These are phyloP conservation scores for Cercospora zeae-maydis DNA, from an alignment of 2,329 filamentous ascomycete species.

Conservation along the genomic window DNA sequence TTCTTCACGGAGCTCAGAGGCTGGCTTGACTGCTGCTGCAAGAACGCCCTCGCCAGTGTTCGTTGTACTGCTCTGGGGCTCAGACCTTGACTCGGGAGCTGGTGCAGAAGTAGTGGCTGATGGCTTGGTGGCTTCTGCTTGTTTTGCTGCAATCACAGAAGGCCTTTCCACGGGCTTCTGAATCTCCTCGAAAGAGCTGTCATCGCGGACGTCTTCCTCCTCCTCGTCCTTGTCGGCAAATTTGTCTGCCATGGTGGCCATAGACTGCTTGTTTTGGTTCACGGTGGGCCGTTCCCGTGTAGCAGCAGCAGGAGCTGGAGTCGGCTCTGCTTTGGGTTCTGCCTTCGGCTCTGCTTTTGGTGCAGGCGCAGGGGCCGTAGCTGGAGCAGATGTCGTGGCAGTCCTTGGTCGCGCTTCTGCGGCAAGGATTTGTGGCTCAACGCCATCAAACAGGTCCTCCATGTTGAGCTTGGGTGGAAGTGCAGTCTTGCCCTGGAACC, in stretches of 20 bases:
- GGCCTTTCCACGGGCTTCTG: conserved; percentile 67
- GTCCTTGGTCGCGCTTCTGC: conserved; percentile 60
- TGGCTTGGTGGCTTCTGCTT: conserved; percentile 22
- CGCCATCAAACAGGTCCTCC: conserved; percentile 84
- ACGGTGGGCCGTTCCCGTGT: conserved; percentile 59
- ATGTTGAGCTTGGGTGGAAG: conserved; percentile 90
- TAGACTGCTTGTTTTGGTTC: conserved; percentile 81
- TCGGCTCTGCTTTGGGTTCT: conserved; percentile 50
- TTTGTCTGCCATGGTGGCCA: conserved; percentile 78
- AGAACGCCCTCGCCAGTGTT: conserved; percentile 20
- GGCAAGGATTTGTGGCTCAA: conserved; percentile 71
- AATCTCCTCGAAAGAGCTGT: conserved; percentile 83
- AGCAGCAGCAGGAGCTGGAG: conserved; percentile 39
- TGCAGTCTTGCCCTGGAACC: conserved; percentile 74
- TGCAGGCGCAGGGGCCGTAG: conserved; percentile 36
- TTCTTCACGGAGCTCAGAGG: conserved; percentile 33
- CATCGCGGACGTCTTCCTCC: conserved; percentile 58
- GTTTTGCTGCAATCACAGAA: conserved; percentile 28
- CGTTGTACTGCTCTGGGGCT: conserved; percentile 20
- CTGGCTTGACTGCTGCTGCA: conserved; percentile 21
- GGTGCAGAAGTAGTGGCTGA: conserved; percentile 17
- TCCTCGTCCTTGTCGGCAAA: conserved; percentile 72
- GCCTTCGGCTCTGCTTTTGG: conserved; percentile 48
- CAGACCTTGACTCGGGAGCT: conserved; percentile 14
- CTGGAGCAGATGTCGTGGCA: conserved; percentile 25